Base-by-base conservation (phyloP, 306 rosid species). In the Ormosia semicastrata region DNA sequence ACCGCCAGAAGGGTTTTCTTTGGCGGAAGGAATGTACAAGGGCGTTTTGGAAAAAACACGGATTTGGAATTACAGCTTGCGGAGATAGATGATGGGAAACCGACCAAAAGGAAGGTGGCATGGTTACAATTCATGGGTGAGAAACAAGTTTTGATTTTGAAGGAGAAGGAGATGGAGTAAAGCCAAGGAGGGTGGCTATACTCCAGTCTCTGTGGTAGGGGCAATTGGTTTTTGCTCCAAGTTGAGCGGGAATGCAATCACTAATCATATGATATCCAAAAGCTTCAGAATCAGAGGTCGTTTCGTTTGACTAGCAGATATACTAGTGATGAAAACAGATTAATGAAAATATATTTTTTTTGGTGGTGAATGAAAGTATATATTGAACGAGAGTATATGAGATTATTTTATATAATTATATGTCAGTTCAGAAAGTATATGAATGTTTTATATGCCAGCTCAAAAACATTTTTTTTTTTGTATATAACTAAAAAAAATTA, bases 121-220 rank as follows among this genome's bases (percentile, higher is more conserved):
- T 87, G 83, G 63, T 78, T 83, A 87, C 82, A 85, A 85, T 34
- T 87, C 97, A 91, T 94, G 86, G 86, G 83, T 79, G 74, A 71
- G 80, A 43, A 80, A 81, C 5, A 75, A 76, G 52, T 52, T 60
- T 49, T 76, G 24, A 59, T 24, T 50, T 39, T 64, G 32, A 81
- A 64, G 15, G 47, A 56, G 49, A 10, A 6, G 62, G 8, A 39
- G 54, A 24, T 32, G 37, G 43, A 29, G 60, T 46, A 76, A 57
- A 36, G 63, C 60, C 75, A 70, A 36, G 34, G 5, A 52, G 43
- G 17, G 63, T 44, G 12, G 53, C 33, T 14, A 59, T 14, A 30
- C 59, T 74, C 32, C 13, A 79, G n/a, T 66, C 34, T 54, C 44
- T 17, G 41, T 8, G 47, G 34, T 9, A 15, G 18, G n/a, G 36